phyloP scores from a whole-genome alignment of 2,329 filamentous ascomycete species.

The Talaromyces amestolkiae region DNA sequence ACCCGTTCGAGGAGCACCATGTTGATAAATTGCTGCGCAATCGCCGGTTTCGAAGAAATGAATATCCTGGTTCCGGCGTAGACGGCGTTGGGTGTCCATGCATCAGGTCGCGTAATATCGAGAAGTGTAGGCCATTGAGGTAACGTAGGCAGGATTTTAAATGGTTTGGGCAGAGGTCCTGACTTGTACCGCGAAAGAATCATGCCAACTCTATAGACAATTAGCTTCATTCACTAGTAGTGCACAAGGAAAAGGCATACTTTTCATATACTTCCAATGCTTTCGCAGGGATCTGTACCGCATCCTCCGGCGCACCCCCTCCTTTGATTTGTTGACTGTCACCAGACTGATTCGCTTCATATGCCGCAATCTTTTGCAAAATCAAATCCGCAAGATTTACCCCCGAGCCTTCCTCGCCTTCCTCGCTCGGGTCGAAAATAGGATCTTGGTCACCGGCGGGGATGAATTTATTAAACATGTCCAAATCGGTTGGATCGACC shows the following conservation, averaged over 20 bases:
- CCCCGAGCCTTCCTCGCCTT: conserved; percentile 52
- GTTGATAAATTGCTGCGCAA: conserved; percentile 81
- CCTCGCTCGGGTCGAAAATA: conserved; percentile 59
- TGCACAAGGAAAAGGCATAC: conserved; percentile 43
- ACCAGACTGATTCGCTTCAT: conserved; percentile 67
- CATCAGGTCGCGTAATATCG: conserved; percentile 75
- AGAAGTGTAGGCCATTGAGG: conserved; percentile 90
- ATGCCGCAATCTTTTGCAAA: conserved; percentile 86
- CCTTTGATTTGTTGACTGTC: conserved; percentile 47
- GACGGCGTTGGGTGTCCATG: conserved; percentile 74
- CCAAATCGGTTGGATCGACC: conserved; percentile 82
- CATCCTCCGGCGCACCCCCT: conserved; percentile 67
- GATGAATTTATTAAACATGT: conserved; percentile 88
- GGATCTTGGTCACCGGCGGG: conserved; percentile 70
- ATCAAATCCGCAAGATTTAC: conserved; percentile 92
- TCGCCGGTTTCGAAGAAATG: conserved; percentile 74
- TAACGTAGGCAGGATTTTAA: conserved; percentile 92
- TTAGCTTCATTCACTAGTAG: neutral
- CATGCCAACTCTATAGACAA: conserved; percentile 65
- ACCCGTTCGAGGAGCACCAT: conserved; percentile 84
- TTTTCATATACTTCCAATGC: conserved; percentile 93
- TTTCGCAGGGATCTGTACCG: conserved; percentile 82
- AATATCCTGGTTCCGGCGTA: conserved; percentile 93
- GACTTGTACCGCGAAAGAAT: conserved; percentile 91
- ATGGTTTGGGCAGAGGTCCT: conserved; percentile 93